Evolutionary conservation across 2,329 filamentous ascomycete species (phyloP).

Genomic region (Fusarium austroafricanum): DNA sequence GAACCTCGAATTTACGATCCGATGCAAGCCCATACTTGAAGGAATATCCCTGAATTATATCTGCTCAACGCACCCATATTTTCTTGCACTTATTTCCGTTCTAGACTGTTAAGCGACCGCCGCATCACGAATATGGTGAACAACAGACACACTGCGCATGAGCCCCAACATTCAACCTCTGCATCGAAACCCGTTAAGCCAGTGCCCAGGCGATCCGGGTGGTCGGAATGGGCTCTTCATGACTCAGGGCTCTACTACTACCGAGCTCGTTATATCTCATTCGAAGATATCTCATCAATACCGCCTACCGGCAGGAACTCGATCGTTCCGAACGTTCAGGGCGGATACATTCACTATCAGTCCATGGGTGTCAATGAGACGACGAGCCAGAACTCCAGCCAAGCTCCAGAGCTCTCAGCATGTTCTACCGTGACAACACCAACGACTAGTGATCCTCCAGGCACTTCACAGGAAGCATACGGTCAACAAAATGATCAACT

Average conservation of each 20-base stretch:
- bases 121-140: constrained; percentile 11
- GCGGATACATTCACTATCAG: constrained; percentile 41
- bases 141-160: constrained; percentile 1
- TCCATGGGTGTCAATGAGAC: constrained; percentile 29
- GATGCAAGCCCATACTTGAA: not conserved
- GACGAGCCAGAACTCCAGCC: not conserved
- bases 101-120: not conserved
- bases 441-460: not conserved
- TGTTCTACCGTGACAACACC: constrained; percentile 24
- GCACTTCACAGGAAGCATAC: not conserved
- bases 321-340: constrained; percentile 31
- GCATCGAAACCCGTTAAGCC: constrained; percentile 5
- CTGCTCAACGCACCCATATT: constrained; percentile 9
- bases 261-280: constrained; percentile 39
- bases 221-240: constrained; percentile 38
- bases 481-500: constrained; percentile 9
- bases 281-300: constrained; percentile 26
- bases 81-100: not conserved
- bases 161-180: constrained; percentile 10
- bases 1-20: constrained; percentile 18
- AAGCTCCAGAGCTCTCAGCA: constrained; percentile 17
- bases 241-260: constrained; percentile 33
- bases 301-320: constrained; percentile 35
- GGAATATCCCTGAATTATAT: constrained; percentile 29
- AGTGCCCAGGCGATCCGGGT: constrained; percentile 8